Percentiles rank a stretch among this genome's conserved stretches.
Conservation (phyloP, 192 early-diverging fungal species). For the Umbelopsis ramanniana region DNA sequence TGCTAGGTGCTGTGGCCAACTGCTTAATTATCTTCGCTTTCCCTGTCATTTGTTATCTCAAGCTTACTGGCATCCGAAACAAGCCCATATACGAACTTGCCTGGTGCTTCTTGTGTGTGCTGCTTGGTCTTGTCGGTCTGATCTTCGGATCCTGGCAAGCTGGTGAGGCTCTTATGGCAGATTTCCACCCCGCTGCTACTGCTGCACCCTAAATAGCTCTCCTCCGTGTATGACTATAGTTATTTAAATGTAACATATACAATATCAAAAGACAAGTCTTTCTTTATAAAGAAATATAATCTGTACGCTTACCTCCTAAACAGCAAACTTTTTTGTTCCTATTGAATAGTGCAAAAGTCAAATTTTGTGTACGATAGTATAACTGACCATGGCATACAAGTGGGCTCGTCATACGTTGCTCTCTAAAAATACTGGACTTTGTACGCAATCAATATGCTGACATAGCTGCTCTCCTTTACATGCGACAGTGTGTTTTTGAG, state of each 20-base stretch:
- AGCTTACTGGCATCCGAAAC: slow-evolving; percentile 61
- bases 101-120: slow-evolving; percentile 55
- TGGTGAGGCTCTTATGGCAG: slow-evolving; percentile 47
- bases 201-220: background rate
- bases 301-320: background rate
- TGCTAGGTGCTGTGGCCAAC: slow-evolving; percentile 85
- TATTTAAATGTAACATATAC: slow-evolving; percentile 3
- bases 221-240: background rate
- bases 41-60: slow-evolving; percentile 78
- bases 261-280: background rate
- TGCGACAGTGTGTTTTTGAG: too few species aligned
- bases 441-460: too few species aligned
- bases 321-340: too few species aligned
- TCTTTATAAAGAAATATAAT: background rate
- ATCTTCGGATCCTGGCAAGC: slow-evolving; percentile 71
- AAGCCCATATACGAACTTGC: slow-evolving; percentile 49
- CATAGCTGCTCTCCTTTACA: too few species aligned
- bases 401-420: too few species aligned
- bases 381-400: too few species aligned
- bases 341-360: too few species aligned
- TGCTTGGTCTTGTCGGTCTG: slow-evolving; percentile 65
- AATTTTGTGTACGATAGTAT: too few species aligned
- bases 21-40: slow-evolving; percentile 84
- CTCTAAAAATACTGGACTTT: too few species aligned
- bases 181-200: slow-evolving; percentile 33